Evolutionary conservation across 1,284 basidiomycete genomes (phyloP).

Genomic region (Trametes pubescens): DNA sequence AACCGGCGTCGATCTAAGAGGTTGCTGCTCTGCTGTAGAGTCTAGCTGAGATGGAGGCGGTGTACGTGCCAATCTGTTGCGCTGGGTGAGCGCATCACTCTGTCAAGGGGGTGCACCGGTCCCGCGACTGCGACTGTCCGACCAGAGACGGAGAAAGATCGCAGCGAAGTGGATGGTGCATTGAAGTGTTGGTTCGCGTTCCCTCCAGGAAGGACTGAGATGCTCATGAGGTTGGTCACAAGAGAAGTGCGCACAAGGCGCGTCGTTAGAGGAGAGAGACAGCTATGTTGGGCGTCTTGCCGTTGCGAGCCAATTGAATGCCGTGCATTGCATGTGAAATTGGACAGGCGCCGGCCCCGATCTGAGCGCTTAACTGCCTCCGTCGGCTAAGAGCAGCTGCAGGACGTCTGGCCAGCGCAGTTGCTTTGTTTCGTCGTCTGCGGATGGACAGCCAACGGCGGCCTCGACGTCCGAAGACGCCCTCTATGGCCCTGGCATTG

Average conservation of each 20-base stretch:
- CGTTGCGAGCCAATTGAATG: slow-evolving; percentile 7
- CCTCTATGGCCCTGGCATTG: slow-evolving; percentile 3
- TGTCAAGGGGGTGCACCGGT: slow-evolving; percentile 1
- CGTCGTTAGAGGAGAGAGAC: slow-evolving; percentile 7
- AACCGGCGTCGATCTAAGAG: background rate
- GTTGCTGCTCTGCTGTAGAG: background rate
- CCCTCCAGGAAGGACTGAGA: background rate
- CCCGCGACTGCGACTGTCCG: background rate
- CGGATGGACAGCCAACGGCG: slow-evolving; percentile 16
- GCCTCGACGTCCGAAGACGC: slow-evolving; percentile 8
- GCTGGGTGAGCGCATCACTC: background rate
- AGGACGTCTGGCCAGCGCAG: background rate
- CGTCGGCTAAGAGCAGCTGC: background rate
- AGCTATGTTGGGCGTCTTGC: slow-evolving; percentile 11
- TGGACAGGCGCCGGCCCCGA: background rate
- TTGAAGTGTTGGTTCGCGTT: background rate
- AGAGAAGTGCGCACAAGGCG: background rate
- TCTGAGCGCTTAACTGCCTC: background rate
- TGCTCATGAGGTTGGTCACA: background rate
- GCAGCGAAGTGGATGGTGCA: background rate
- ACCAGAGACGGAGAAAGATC: background rate
- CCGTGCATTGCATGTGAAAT: slow-evolving; percentile 17
- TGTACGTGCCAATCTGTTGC: background rate
- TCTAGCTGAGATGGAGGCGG: background rate
- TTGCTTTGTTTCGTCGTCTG: slow-evolving; percentile 11